A percentile compares a stretch with the other conserved stretches of the same genome.
These are phyloP conservation scores for Diaporthe australafricana DNA, from an alignment of 2,329 filamentous ascomycete genomes.

Conservation along the genomic window DNA sequence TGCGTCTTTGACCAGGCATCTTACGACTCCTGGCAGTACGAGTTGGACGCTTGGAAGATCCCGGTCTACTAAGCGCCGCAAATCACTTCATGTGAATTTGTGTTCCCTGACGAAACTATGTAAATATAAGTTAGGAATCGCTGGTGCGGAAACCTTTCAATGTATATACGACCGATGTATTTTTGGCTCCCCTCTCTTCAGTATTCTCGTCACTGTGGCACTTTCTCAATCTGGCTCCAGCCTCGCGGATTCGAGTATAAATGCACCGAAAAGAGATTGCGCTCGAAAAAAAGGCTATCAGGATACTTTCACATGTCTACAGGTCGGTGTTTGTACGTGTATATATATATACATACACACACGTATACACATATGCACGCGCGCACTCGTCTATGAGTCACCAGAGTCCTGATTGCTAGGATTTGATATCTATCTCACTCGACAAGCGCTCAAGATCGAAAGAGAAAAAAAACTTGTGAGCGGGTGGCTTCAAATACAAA, in stretches of 20 bases:
- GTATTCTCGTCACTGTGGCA: background rate
- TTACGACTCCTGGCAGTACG: slow-evolving; percentile 38
- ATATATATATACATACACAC: no score
- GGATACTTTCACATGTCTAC: no score
- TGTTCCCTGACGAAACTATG: background rate
- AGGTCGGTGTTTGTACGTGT: no score
- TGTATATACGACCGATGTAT: background rate
- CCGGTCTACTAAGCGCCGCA: slow-evolving; percentile 37
- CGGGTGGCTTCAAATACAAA: no score
- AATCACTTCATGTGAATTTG: background rate
- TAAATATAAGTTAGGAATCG: background rate
- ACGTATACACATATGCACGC: no score
- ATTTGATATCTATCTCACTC: no score
- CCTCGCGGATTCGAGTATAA: background rate
- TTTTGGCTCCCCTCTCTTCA: background rate
- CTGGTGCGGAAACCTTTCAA: background rate
- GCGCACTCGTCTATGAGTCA: no score
- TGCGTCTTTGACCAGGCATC: slow-evolving; percentile 39
- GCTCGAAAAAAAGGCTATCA: no score
- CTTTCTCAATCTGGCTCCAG: no score
- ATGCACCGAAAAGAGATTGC: background rate
- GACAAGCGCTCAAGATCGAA: no score
- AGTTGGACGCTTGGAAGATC: slow-evolving; percentile 36
- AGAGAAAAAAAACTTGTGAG: no score
- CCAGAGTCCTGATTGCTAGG: no score